Evolutionary conservation across 2,329 filamentous ascomycete species (phyloP), one percentile per base, ranked within the genome.

Genomic region (Diaporthe eres): DNA sequence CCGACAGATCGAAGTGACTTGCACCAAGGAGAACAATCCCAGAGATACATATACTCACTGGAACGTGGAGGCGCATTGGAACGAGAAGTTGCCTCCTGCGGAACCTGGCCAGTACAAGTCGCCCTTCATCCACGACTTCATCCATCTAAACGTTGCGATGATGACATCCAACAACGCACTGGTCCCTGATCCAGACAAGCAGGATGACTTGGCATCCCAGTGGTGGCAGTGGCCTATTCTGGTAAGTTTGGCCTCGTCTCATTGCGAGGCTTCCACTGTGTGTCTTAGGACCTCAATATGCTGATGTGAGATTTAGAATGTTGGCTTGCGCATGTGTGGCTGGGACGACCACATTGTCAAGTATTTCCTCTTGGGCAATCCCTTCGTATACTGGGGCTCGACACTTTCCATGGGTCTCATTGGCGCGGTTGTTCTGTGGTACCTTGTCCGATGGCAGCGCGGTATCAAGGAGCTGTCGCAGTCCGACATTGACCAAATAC

Each of bases 131-230:
- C 96, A 98, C 83, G 97, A 99, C 85, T 99, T 99, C 82, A 93
- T 99, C 78, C 97, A 99, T 84, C 88, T 98, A 77, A 99, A 99
- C 83, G 97, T 99, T 77, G 97, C 97, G 78, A 99, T 99, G 97
- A 98, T 98, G 96, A 99, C 97, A 4, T 98, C 97, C 53, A 99
- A 99, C 90, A 99, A 99, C 82, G 97, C 97, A 34, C 92, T 99
- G 61, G 95, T 99, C 28, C 97, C 97, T 5, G 97, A 99, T 82
- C 96, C 97, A 6, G 97, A 99, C 85, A 99, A 99, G 90, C 97
- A 99, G 85, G 97, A 99, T 82, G 97, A 99, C 82, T 91, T 99
- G 65, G 97, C 97, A 44, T 99, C 97, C 19, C 90, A 95, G 79
- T 98, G 96, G 89, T 99, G 97, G 97, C 96, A 99, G 86, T 99